A percentile compares a stretch with the other conserved stretches of the same genome.
phyloP scores from a whole-genome alignment of 1,284 basidiomycete species.

The Moesziomyces globuligerus region DNA sequence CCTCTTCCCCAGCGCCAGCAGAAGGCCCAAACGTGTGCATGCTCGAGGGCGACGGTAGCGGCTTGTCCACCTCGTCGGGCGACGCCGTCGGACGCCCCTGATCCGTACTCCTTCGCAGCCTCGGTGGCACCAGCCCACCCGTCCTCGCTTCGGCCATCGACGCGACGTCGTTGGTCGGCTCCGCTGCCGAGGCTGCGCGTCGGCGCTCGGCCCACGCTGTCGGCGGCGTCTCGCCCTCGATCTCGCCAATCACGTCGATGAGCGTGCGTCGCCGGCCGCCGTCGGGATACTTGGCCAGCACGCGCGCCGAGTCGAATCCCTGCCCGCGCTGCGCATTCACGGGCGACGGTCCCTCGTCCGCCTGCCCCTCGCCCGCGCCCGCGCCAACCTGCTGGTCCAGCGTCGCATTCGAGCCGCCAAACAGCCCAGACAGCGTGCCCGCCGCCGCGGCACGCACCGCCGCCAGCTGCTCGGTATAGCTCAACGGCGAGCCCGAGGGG shows the following conservation, averaged over 20 bases:
- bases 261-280: conserved; percentile 25
- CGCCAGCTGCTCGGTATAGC: conserved; percentile 37
- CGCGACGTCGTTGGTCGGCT: conserved; percentile 12
- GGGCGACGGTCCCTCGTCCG: conserved; percentile 28
- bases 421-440: conserved; percentile 32
- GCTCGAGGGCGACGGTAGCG: conserved; percentile 7
- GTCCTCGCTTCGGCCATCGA: conserved; percentile 13
- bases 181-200: conserved; percentile 26
- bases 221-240: conserved; percentile 22
- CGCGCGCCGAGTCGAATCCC: conserved; percentile 38
- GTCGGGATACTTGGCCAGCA: conserved; percentile 23
- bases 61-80: too few relatives aligned
- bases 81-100: too few relatives aligned
- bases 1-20: conserved; percentile 13
- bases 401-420: conserved; percentile 26
- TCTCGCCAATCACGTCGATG: conserved; percentile 45
- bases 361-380: conserved; percentile 3
- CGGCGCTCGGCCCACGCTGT: conserved; percentile 19
- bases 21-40: conserved; percentile 10
- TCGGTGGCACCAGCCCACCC: conserved; percentile 6
- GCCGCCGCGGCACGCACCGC: conserved; percentile 41
- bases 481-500: conserved; percentile 26
- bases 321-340: conserved; percentile 33
- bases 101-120: conserved; percentile 27
- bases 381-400: conserved; percentile 23